Evolutionary conservation across 2,329 filamentous ascomycete genomes (phyloP), one percentile per base, ranked within the genome.

Genomic region (Colletotrichum echinochloae): DNA sequence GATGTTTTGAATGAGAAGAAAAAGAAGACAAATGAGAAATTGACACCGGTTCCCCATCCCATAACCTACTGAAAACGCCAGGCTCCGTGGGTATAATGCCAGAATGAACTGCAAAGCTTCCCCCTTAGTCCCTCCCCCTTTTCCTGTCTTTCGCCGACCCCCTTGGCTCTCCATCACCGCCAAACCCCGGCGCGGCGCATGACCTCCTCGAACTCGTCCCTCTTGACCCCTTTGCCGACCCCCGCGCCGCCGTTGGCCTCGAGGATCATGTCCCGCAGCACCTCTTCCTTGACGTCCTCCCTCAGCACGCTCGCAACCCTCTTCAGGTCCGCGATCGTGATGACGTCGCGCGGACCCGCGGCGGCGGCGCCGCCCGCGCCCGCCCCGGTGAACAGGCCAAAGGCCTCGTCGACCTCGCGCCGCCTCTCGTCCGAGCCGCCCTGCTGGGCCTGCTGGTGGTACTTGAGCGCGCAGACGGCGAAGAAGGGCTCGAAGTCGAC

Each of bases 181-280:
- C 95, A 95, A 46, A 95, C 90, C 1, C 94, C 94, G 7, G 94
- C 95, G 75, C 92, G 86, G 74, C 86, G 88, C 94, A 97, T 95
- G 6, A 97, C 93, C 65, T 89, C 89, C 81, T 94, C 92, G 81
- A 97, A 97, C 77, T 98, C 94, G 62, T 92, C 91, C 77, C 91
- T 84, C 49, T 85, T 89, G 12, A 97, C 95, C 9, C 92, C 94
- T 66, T 85, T 87, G 46, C 85, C 88, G 14, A 92, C 87, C 20
- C 92, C 91, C 5, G 87, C 89, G 1, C 93, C 94, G 3, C 93
- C 93, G 80, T 97, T 98, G 59, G 95, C 96, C 85, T 98, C 95
- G 59, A 94, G 84, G 68, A 99, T 92, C 96, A 99, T 99, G 83
- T 98, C 94, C 82, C 89, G 90, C 77, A 99, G 83, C 77, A 97